Evolutionary conservation across 2,329 filamentous ascomycete genomes (phyloP).

Genomic region (Apiospora pterosperma): DNA sequence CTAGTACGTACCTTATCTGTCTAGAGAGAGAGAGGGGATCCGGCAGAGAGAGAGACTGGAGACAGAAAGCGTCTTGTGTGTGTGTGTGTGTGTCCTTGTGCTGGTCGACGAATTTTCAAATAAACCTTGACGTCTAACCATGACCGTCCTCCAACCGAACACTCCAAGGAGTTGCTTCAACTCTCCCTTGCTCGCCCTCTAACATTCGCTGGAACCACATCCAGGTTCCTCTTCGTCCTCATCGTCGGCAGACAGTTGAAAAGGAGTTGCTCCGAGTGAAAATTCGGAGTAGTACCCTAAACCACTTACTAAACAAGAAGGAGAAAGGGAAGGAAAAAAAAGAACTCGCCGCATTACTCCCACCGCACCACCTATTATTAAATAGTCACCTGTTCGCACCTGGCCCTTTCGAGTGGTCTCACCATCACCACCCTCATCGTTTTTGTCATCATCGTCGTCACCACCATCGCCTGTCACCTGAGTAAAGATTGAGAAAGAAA

Average conservation of each 20-base stretch:
- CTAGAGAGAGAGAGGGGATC: not conserved
- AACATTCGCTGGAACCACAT: slow-evolving; percentile 30
- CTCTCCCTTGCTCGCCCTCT: slow-evolving; percentile 23
- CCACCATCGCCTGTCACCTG: not conserved
- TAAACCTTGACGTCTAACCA: slow-evolving; percentile 14
- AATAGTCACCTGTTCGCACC: not conserved
- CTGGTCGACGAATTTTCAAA: not conserved
- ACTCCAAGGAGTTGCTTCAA: slow-evolving; percentile 21
- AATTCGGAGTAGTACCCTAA: not conserved
- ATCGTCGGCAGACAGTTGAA: not conserved
- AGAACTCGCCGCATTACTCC: not conserved
- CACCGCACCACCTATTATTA: not conserved
- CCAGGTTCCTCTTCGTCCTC: slow-evolving; percentile 28
- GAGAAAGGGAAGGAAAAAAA: not conserved
- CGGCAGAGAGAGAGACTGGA: not conserved
- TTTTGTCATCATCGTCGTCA: not conserved
- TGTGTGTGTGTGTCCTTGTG: not conserved
- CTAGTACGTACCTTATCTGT: not conserved
- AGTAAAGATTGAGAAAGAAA: not conserved
- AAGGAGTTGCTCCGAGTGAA: not conserved
- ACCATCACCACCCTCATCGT: not conserved
- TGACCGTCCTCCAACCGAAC: slow-evolving; percentile 24
- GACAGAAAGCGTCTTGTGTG: not conserved
- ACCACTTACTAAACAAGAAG: not conserved
- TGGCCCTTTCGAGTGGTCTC: not conserved